Base-by-base conservation (phyloP, 1,139 yeast species). In the Magnusiomyces sp. region DNA sequence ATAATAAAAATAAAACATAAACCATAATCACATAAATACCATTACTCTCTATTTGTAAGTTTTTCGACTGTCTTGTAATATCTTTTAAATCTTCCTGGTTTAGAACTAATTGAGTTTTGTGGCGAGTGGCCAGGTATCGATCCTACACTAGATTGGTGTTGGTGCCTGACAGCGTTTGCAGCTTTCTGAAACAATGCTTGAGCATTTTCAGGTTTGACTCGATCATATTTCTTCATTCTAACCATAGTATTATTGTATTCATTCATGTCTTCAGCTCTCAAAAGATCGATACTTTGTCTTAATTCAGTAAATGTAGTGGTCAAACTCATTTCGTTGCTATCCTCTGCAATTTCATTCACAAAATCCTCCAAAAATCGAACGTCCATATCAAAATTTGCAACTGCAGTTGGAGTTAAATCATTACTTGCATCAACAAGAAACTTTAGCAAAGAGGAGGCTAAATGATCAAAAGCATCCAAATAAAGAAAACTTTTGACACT, bases 391-490 rank as follows among this genome's bases (percentile, higher is more conserved):
- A 84, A 83, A 60, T 83, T 83, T 34, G 68, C 62, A 0, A 83
- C 70, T 9, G 84, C 77, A 48, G 66, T 74, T 2, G 70, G 69
- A 1, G 79, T 70, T 49, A 67, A 61, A 14, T 56, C 59, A 32
- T 55, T 63, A 32, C 62, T 67, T 37, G 77, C 69, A 2, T 80
- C 80, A 46, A 80, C 71, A 54, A 90, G 72, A 16, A 82, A 72
- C 47, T 74, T 74, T 55, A 85, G 71, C 62, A 92, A 79, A 55
- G 83, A 79, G 43, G 82, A 79, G 0, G 95, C 82, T 53, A 92
- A 76, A 56, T 84, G 83, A 68, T 90, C 97, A 64, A 87, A 87
- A 38, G 92, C 89, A 62, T 95, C 78, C 59, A 89, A 81, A 55
- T 90, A 76, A 33, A 95, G 79, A 55, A 90, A 71, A 2, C 94